These are phyloP conservation scores for Pseudogymnoascus sp. DNA, from an alignment of 2,329 filamentous ascomycete species.

Conservation along the genomic window DNA sequence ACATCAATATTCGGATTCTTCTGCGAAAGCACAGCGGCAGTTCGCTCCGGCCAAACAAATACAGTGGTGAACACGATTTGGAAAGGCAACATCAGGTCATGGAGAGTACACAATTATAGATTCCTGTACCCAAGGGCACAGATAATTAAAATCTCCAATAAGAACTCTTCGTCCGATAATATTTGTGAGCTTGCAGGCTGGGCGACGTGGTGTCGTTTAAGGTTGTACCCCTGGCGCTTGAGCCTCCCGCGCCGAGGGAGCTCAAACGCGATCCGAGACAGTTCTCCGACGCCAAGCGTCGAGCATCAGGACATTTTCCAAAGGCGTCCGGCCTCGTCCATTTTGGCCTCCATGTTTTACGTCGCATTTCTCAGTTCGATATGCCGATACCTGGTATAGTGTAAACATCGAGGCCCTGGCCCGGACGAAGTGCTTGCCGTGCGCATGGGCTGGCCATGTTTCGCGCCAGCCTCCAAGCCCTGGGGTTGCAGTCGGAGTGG, in stretches of 20 bases:
- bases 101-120: neutral
- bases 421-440: constrained; percentile 7
- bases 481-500: constrained; percentile 24
- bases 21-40: neutral
- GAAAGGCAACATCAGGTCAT: neutral
- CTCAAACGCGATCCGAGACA: constrained; percentile 43
- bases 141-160: neutral
- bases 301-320: constrained; percentile 1
- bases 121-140: neutral
- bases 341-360: constrained; percentile 1
- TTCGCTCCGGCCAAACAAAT: neutral
- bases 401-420: neutral
- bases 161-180: constrained; percentile 4
- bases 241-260: constrained; percentile 11
- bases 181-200: neutral
- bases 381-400: constrained; percentile 7
- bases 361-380: neutral
- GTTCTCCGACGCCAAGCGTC: constrained; percentile 35
- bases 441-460: constrained; percentile 33
- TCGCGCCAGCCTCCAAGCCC: constrained; percentile 33
- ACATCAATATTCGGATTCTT: neutral
- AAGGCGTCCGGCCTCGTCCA: neutral
- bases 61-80: neutral
- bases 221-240: constrained; percentile 7
- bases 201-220: neutral